Evolutionary conservation across 768 basidiomycete genomes (phyloP), one percentile per base, ranked within the genome.

Genomic region (Amanita molliuscula): DNA sequence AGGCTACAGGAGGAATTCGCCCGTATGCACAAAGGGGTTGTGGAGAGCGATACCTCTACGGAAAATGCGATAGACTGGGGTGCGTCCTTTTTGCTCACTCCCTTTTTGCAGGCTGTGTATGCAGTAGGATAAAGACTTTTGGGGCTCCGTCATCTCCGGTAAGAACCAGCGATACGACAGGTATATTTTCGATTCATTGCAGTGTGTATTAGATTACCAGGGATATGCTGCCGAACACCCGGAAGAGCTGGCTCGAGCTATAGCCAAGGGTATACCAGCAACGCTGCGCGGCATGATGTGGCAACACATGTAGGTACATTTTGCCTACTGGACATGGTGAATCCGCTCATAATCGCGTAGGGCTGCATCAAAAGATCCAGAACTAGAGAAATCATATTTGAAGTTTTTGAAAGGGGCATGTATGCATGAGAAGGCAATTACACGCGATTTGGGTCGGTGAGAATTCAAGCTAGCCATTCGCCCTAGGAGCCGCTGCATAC

Each of bases 101-200:
- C 13, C 7, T 31, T 31, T 18, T 31, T 31, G 4, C 31, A 31
- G 13, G 31, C 11, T 31, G 31, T 31, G 31, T 31, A 31, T 13
- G 13, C 31, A 31, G 29, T 4, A 31, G 31, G 31, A 31, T 31
- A 5, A 31, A 93, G 89, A 87, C 57, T 96, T 98, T 68, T 96
- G 96, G 96, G 94, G 93, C 1, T 78, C 75, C 8, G 94, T 99
- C 2, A 85, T 97, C 61, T 88, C 87, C 56, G 88, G 88, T 86
- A 59, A 37, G 35, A 28, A 51, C 16, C 10, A 42, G 41, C 6
- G 33, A 48, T 20, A 26, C 26, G 6, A 29, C 13, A n/a, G 35
- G 33, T 33, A 18, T 8, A 28, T 21, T 23, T 28, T 44, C 20
- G 42, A 46, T 51, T 18, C 13, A 56, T 31, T 52, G 37, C n/a